These are phyloP conservation scores for Sclerotinia nivalis DNA, from an alignment of 2,329 filamentous ascomycete genomes.

Conservation along the genomic window DNA sequence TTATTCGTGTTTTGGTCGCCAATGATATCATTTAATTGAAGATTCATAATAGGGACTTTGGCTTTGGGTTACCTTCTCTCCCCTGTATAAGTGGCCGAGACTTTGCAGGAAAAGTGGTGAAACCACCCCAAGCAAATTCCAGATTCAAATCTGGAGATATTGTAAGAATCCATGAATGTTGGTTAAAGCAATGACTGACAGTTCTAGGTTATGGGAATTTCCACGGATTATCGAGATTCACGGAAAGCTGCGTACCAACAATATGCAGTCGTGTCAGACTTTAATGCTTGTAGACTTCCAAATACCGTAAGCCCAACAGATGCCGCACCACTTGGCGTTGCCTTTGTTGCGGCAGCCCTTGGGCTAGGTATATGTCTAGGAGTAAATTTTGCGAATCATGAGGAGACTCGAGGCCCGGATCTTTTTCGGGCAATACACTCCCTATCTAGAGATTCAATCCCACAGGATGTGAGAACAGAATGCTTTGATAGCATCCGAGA, in stretches of 20 bases:
- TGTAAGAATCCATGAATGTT: conserved; percentile 39
- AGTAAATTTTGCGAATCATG: conserved; percentile 58
- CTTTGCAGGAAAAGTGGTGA: conserved; percentile 64
- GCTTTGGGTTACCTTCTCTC: conserved; percentile 37
- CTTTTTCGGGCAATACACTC: conserved; percentile 52
- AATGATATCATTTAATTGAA: conserved; percentile 8
- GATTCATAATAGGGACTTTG: conserved; percentile 36
- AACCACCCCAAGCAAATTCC: conserved; percentile 45
- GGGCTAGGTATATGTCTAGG: conserved; percentile 70
- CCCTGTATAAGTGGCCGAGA: conserved; percentile 48
- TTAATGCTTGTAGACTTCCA: conserved; percentile 39
- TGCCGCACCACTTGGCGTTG: conserved; percentile 39
- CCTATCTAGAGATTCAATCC: conserved; percentile 51
- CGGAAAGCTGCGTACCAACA: conserved; percentile 40
- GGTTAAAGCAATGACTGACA: conserved; percentile 35
- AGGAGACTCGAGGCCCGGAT: conserved; percentile 52
- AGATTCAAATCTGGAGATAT: conserved; percentile 58
- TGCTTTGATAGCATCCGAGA: conserved; percentile 57
- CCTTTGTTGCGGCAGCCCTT: conserved; percentile 62
- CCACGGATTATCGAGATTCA: conserved; percentile 40
- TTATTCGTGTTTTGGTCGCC: conserved; percentile 50
- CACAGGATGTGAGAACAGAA: conserved; percentile 62
- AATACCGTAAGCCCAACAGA: conserved; percentile 27
- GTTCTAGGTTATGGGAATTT: conserved; percentile 41
- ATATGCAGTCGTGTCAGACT: conserved; percentile 54